These are phyloP conservation scores for Mangifera indica DNA, from an alignment of 345 rosid genomes.

Conservation along the genomic window DNA sequence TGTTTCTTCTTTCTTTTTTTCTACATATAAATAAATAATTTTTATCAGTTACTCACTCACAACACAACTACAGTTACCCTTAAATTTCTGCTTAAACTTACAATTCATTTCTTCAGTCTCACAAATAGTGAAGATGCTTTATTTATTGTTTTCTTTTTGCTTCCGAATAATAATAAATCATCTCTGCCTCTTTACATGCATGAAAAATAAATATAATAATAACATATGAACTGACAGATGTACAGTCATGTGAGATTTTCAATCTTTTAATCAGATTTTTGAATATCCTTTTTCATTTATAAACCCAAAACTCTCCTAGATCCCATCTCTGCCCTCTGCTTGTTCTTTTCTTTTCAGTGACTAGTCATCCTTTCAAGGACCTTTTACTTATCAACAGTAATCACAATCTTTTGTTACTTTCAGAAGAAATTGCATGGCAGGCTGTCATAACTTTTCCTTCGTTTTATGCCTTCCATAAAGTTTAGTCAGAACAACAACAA, in stretches of 20 bases:
- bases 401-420: background rate
- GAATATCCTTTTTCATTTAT: slow-evolving; percentile 2
- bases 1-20: background rate
- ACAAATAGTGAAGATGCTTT: background rate
- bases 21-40: background rate
- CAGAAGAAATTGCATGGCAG: background rate
- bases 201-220: slow-evolving; percentile 6
- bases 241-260: background rate
- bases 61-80: background rate
- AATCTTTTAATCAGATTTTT: background rate
- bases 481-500: too few relatives aligned
- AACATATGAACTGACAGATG: background rate
- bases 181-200: background rate
- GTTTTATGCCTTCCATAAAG: background rate
- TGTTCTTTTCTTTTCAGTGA: slow-evolving; percentile 6
- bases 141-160: background rate
- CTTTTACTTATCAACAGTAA: background rate
- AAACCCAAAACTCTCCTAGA: slow-evolving; percentile 14
- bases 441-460: background rate
- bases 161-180: background rate
- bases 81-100: too few relatives aligned
- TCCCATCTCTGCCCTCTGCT: background rate
- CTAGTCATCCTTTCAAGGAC: background rate
- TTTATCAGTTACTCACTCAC: background rate
- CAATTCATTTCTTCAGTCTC: too few relatives aligned